Evolutionary conservation across 208 protist genomes (phyloP), one percentile per base, ranked within the genome.

Genomic region (Trypanosoma vivax): DNA sequence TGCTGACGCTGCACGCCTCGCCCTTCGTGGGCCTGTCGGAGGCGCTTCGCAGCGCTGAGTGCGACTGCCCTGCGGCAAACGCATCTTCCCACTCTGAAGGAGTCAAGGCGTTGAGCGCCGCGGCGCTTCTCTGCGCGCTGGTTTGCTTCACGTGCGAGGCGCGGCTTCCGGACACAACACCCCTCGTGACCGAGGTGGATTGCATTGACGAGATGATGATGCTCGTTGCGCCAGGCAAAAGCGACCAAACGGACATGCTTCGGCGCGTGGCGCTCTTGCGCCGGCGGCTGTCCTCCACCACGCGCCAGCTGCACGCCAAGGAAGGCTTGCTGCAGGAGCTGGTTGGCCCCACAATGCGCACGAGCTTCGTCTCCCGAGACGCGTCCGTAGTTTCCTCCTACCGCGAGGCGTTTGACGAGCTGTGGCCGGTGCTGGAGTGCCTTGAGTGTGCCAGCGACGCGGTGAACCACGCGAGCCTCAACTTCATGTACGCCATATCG

Each of bases 191-290:
- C 28, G 79, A 94, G 65, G 86, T 94, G 40, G 83, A 90, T 61
- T 76, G 70, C 47, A 81, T 94, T 16, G 83, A 94, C 47, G 86
- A 94, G 64, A 90, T 94, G 77, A 78, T 90, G 52, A 64, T 91
- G 45, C 70, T 90, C 13, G 86, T 94, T 57, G 82, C 82, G 5
- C 81, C 85, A 0, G 81, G 77, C 7, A 54, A 76, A 60, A 73
- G 65, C 25, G 86, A 94, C 56, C 86, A 94, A 70, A 67, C 83
- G 7, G 86, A 94, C 49, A 40, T 94, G 48, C 55, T 94, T 33
- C 86, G 79, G 1, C 82, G 86, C 24, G 64, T 94, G 1, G 77
- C 86, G 19, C 42, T 85, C 19, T 73, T 89, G 45, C 82, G 86
- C 29, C 82, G 83, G 35, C 73, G 73, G 55, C 88, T 94, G 40